These are phyloP conservation scores for Jatropha curcas DNA, from an alignment of 345 rosid genomes.

Conservation along the genomic window DNA sequence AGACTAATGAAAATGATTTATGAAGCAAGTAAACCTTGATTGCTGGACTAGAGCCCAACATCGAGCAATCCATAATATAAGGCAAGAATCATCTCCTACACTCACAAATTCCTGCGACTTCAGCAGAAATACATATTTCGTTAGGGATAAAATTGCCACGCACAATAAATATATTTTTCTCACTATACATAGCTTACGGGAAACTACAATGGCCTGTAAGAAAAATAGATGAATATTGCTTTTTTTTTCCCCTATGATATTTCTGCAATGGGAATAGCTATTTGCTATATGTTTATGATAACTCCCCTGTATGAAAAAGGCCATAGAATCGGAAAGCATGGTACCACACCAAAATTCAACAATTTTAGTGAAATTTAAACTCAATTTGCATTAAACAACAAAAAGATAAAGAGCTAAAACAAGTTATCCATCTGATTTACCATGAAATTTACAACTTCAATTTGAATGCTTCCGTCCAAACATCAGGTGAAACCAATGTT, in stretches of 20 bases:
- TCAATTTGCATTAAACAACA: neutral
- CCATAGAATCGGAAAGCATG: neutral
- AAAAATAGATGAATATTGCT: neutral
- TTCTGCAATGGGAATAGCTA: neutral
- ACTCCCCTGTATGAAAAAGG: neutral
- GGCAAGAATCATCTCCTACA: conserved; percentile 99
- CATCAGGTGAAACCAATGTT: neutral
- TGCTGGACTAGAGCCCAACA: conserved; percentile 78
- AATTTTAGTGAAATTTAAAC: neutral
- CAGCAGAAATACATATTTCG: conserved; percentile 29
- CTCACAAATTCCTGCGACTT: conserved; percentile 97
- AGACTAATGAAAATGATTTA: neutral
- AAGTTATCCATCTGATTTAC: too few species aligned
- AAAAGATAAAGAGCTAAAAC: too few species aligned
- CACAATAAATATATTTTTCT: neutral
- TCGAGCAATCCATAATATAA: conserved; percentile 98
- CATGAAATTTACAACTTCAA: neutral
- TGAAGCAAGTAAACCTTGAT: conserved; percentile 54
- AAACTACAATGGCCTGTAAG: neutral
- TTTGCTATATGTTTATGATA: neutral
- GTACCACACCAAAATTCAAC: neutral
- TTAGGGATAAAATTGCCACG: conserved; percentile 26
- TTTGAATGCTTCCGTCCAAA: neutral
- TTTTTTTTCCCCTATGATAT: neutral
- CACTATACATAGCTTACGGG: neutral